Percentiles rank a stretch among this genome's conserved stretches.
These are phyloP conservation scores for Artomyces pyxidatus DNA, from an alignment of 768 basidiomycete species.

Conservation along the genomic window DNA sequence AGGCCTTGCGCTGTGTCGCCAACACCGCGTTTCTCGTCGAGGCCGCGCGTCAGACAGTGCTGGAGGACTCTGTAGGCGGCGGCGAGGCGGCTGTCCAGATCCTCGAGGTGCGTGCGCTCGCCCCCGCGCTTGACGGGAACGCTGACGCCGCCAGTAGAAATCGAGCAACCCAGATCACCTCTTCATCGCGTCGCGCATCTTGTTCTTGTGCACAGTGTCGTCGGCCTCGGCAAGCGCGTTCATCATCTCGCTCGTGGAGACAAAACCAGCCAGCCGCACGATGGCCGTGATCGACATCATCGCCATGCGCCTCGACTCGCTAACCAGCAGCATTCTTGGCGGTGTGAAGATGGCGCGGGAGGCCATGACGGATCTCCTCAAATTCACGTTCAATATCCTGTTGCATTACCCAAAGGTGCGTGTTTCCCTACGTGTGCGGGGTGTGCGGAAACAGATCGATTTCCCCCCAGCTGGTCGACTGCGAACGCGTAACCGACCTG, in stretches of 20 bases:
- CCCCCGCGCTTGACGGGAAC: neutral
- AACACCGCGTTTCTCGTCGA: slow-evolving; percentile 72
- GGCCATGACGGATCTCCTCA: slow-evolving; percentile 77
- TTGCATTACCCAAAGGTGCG: slow-evolving; percentile 73
- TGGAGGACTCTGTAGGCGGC: slow-evolving; percentile 53
- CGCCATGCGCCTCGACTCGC: slow-evolving; percentile 48
- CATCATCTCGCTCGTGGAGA: slow-evolving; percentile 56
- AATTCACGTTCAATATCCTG: slow-evolving; percentile 76
- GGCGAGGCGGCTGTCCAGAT: slow-evolving; percentile 47
- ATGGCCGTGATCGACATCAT: slow-evolving; percentile 57
- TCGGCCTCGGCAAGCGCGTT: slow-evolving; percentile 34
- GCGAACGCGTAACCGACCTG: slow-evolving; percentile 8
- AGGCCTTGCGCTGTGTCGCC: slow-evolving; percentile 70
- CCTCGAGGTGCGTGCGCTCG: slow-evolving; percentile 43
- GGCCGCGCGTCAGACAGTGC: slow-evolving; percentile 46
- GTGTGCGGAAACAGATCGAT: neutral
- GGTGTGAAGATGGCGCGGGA: slow-evolving; percentile 53
- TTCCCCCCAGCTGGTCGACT: slow-evolving; percentile 7
- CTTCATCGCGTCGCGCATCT: slow-evolving; percentile 68
- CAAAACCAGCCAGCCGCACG: slow-evolving; percentile 40
- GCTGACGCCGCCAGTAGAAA: slow-evolving; percentile 37
- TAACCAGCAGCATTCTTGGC: slow-evolving; percentile 39
- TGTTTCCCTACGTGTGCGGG: slow-evolving; percentile 12
- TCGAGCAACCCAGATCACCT: slow-evolving; percentile 51
- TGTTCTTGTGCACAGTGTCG: slow-evolving; percentile 65